Percentiles rank a stretch among this genome's conserved stretches.
These are phyloP conservation scores for Nicotiana benthamiana DNA, from an alignment of 257 asterid genomes.

Conservation along the genomic window DNA sequence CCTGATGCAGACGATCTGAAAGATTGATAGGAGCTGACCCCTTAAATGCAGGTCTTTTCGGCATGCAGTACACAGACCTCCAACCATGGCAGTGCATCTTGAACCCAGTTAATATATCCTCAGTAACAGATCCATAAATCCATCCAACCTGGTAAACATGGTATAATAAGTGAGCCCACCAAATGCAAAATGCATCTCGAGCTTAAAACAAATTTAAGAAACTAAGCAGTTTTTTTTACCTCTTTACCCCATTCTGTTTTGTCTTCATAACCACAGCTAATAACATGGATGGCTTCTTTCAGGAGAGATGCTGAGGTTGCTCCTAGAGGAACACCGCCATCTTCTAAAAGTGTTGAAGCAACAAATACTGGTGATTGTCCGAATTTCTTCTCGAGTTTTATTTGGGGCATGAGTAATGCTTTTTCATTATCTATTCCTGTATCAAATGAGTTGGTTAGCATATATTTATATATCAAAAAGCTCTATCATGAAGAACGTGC, in stretches of 20 bases:
- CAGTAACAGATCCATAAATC: slow-evolving; percentile 35
- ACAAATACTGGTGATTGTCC: slow-evolving; percentile 62
- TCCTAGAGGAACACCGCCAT: slow-evolving; percentile 51
- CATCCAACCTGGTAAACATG: slow-evolving; percentile 22
- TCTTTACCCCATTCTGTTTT: slow-evolving; percentile 81
- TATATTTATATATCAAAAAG: neutral
- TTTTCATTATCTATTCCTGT: slow-evolving; percentile 48
- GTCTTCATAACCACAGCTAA: slow-evolving; percentile 64
- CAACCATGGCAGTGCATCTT: slow-evolving; percentile 37
- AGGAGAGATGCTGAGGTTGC: slow-evolving; percentile 54
- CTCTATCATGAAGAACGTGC: neutral
- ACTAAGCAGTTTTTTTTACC: slow-evolving; percentile 15
- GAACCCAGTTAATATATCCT: slow-evolving; percentile 33
- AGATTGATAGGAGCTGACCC: slow-evolving; percentile 37
- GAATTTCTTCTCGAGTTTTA: slow-evolving; percentile 51
- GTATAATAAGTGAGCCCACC: neutral
- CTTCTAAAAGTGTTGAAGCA: slow-evolving; percentile 51
- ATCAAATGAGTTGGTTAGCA: neutral
- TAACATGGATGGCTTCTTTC: slow-evolving; percentile 62
- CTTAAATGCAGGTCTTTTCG: slow-evolving; percentile 30
- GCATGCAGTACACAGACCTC: slow-evolving; percentile 30
- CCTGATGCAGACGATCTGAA: slow-evolving; percentile 32
- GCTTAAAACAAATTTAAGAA: neutral
- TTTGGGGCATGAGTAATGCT: slow-evolving; percentile 46
- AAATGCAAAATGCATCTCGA: neutral